These are phyloP conservation scores for Russula foetens DNA, from an alignment of 768 basidiomycete species.

Conservation along the genomic window DNA sequence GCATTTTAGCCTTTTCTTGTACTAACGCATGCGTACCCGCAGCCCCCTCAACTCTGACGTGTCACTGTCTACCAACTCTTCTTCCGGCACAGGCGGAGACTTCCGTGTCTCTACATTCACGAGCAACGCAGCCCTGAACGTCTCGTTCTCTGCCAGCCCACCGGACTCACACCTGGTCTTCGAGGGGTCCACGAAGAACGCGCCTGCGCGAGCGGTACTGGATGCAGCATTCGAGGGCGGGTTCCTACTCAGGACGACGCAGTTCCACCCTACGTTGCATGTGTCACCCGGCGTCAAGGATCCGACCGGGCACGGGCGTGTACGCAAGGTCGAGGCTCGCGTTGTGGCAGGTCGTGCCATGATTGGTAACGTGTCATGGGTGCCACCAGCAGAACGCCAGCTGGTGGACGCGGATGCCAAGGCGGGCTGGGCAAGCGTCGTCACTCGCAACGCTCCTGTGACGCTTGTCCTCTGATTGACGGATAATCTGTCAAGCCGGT, in stretches of 20 bases:
- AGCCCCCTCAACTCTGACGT: background rate
- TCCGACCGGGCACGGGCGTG: background rate
- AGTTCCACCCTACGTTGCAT: background rate
- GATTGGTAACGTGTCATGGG: constrained; percentile 1
- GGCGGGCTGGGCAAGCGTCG: background rate
- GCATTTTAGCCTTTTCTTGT: no score
- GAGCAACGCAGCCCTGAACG: background rate
- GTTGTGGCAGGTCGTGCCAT: background rate
- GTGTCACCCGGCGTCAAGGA: background rate
- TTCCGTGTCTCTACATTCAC: constrained; percentile 3
- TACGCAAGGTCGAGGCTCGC: background rate
- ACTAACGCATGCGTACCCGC: background rate
- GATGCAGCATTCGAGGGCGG: constrained; percentile 3
- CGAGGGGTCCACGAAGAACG: background rate
- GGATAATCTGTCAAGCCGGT: no score
- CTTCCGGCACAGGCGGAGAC: background rate
- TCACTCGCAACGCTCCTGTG: background rate
- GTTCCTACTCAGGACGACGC: background rate
- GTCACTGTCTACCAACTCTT: background rate
- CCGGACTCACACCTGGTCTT: background rate
- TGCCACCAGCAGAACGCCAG: background rate
- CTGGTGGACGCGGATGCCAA: background rate
- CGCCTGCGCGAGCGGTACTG: background rate
- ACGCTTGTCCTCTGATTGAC: background rate
- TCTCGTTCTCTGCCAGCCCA: background rate